Evolutionary conservation across 192 early-diverging fungal species (phyloP).

Genomic region (Gaertneriomyces sp.): DNA sequence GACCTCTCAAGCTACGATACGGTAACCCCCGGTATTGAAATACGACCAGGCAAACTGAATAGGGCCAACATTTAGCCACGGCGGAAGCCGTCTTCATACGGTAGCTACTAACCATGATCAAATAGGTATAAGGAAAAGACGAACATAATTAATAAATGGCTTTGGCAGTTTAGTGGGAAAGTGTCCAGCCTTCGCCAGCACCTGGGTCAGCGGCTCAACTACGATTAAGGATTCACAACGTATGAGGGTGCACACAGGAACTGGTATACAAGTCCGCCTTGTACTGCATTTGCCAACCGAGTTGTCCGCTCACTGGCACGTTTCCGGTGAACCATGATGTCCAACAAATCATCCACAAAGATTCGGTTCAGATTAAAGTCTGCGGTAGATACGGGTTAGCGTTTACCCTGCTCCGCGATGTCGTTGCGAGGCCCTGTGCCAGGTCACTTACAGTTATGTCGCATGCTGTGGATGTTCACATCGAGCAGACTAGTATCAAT

Average conservation of each 20-base stretch:
- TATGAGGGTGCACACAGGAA: constrained; percentile 8
- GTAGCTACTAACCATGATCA: too few species aligned
- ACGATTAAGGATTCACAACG: constrained; percentile 2
- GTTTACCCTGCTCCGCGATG: background rate
- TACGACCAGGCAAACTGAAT: too few species aligned
- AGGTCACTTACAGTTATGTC: constrained; percentile 15
- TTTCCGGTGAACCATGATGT: constrained; percentile 7
- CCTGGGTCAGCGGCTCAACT: too few species aligned
- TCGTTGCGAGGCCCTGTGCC: background rate
- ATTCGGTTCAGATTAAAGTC: constrained; percentile 16
- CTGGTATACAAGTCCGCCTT: constrained; percentile 18
- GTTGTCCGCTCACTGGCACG: constrained; percentile 11
- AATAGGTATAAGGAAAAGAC: too few species aligned
- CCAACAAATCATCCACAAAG: constrained; percentile 15
- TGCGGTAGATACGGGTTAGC: background rate
- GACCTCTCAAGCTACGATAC: too few species aligned
- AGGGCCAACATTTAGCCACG: too few species aligned
- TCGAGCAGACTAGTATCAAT: constrained; percentile 14
- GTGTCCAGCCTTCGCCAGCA: too few species aligned
- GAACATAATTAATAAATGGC: too few species aligned
- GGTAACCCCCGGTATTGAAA: too few species aligned
- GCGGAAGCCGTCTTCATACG: too few species aligned
- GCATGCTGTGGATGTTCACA: constrained; percentile 10
- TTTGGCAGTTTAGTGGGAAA: too few species aligned
- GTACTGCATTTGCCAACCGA: constrained; percentile 1